Evolutionary conservation across 805 yeast species (phyloP).

Genomic region (Saccharomycopsis vini): DNA sequence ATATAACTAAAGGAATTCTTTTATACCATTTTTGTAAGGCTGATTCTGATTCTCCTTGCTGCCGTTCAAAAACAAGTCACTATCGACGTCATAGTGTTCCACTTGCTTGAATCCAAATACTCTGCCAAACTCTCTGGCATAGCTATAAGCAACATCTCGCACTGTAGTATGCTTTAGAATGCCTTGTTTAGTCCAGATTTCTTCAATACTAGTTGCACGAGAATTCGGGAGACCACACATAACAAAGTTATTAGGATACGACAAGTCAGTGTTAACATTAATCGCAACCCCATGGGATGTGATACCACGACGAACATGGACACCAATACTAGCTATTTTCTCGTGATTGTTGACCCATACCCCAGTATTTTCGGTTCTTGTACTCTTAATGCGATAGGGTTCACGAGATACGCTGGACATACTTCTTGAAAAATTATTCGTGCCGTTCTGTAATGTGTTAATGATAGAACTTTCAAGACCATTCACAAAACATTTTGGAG

Average conservation of each 20-base stretch:
- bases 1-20: slow-evolving; percentile 1
- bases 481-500: slow-evolving; percentile 58
- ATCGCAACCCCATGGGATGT: slow-evolving; percentile 88
- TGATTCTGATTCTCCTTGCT: too few species aligned
- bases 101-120: slow-evolving; percentile 30
- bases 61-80: slow-evolving; percentile 23
- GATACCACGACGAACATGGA: slow-evolving; percentile 72
- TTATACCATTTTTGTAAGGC: background rate
- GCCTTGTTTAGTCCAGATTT: slow-evolving; percentile 21
- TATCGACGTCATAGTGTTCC: slow-evolving; percentile 27
- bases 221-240: slow-evolving; percentile 79
- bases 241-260: slow-evolving; percentile 57
- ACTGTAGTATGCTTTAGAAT: slow-evolving; percentile 11
- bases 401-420: background rate
- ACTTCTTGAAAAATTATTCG: background rate
- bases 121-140: slow-evolving; percentile 37
- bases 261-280: slow-evolving; percentile 66
- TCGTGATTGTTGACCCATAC: slow-evolving; percentile 60
- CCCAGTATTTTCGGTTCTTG: slow-evolving; percentile 67
- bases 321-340: slow-evolving; percentile 85
- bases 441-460: slow-evolving; percentile 30
- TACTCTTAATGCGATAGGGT: slow-evolving; percentile 23
- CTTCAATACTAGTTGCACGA: slow-evolving; percentile 44
- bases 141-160: slow-evolving; percentile 33
- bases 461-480: slow-evolving; percentile 53